A percentile compares a stretch with the other conserved stretches of the same genome.
Evolutionary conservation across 2,329 filamentous ascomycete genomes (phyloP).

Genomic region (Nothomitra cinnamomea): DNA sequence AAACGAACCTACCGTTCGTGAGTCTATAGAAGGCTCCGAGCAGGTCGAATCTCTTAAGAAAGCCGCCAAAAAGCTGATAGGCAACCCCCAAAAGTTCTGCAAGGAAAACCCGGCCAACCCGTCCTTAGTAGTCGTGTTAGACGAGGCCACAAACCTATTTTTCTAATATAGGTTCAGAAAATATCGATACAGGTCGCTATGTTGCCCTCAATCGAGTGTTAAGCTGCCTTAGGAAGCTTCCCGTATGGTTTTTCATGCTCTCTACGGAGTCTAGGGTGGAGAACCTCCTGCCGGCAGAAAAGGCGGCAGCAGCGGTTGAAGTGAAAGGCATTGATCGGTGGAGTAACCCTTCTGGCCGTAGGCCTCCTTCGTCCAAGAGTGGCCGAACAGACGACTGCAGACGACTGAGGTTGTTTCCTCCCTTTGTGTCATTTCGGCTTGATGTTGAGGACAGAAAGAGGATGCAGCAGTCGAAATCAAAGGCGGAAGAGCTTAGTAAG

Average conservation of each 20-base stretch:
- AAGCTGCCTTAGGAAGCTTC: neutral
- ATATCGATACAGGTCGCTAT: neutral
- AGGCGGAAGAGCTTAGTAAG: neutral
- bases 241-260: slow-evolving; percentile 1
- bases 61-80: no score
- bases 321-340: slow-evolving; percentile 1
- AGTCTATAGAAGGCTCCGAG: no score
- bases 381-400: neutral
- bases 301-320: slow-evolving; percentile 1
- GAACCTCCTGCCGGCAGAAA: slow-evolving; percentile 1
- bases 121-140: no score
- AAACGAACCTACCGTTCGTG: no score
- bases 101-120: no score
- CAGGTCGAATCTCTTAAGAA: no score
- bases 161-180: no score
- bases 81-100: no score
- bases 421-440: slow-evolving; percentile 3
- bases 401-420: slow-evolving; percentile 3
- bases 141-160: no score
- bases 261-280: slow-evolving; percentile 1
- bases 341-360: slow-evolving; percentile 4
- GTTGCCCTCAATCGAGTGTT: neutral
- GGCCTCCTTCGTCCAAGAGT: neutral
- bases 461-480: neutral
- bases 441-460: slow-evolving; percentile 2